Base-by-base conservation (phyloP, 2,329 filamentous ascomycete genomes). In the Fusarium haematococcum region DNA sequence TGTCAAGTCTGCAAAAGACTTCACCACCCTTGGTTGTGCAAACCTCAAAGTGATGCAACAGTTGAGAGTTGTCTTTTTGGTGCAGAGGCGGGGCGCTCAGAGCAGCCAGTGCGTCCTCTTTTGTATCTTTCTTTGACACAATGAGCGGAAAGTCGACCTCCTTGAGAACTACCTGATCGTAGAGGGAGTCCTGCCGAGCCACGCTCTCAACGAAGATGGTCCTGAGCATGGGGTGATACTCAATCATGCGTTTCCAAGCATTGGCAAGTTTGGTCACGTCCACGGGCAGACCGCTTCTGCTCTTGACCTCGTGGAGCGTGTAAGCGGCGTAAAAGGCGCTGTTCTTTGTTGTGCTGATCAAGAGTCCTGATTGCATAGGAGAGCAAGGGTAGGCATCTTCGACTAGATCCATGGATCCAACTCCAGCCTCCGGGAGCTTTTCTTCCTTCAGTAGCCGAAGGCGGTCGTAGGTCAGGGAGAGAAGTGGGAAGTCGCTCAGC, bases 141-240 rank as follows among this genome's bases (percentile, higher is more conserved):
- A 61, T 52, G 23, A 69, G 27, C 2, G 71, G 65, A 3, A 37
- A 41, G 25, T 77, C 5, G 8, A 73, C 65, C 30, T 68, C 37
- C n/a, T 64, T 79, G 9, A 88, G 77, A 2, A 88, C 80, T 5
- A 88, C 81, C 72, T 85, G 85, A 60, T 88, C 85, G 52, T 84
- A 88, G 1, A 88, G 79, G 0, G 86, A 85, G 9, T 84, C 81
- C 5, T 76, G 64, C 66, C 83, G 81, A 14, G 84, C 83, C 14
- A 85, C 81, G 27, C 86, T 88, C 63, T 86, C 85, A 41, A 84
- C 82, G 64, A 88, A 88, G 23, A 88, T 79, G 0, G 86, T 87
- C 60, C 86, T 78, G 48, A 88, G 76, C 10, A 85, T 84, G 0
- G 85, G 69, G 62, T 88, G 85, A 35, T 82, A 82, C 25, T 83